Conservation (phyloP, 352 stramenopile genomes). For the Pythium aristosporum region DNA sequence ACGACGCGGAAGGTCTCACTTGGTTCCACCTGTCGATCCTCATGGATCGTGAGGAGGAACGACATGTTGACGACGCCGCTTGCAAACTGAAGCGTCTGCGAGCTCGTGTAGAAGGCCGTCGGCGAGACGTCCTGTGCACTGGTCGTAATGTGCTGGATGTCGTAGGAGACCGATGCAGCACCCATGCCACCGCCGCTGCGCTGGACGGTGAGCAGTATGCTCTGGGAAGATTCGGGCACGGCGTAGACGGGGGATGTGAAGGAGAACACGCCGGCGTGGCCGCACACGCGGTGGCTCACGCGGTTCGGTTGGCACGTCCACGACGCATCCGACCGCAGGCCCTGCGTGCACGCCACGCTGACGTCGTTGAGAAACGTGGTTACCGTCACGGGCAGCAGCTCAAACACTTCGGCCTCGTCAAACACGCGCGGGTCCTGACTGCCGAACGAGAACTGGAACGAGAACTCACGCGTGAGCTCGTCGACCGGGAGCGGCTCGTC, state of each 20-base stretch:
- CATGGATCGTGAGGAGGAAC: conserved; percentile 92
- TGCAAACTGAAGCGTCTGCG: conserved; percentile 75
- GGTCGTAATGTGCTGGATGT: conserved; percentile 82
- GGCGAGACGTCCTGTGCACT: conserved; percentile 72
- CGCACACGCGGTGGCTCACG: conserved; percentile 88
- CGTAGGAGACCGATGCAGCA: conserved; percentile 69
- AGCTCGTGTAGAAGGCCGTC: conserved; percentile 87
- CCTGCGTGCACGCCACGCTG: conserved; percentile 62
- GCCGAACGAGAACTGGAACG: conserved; percentile 88
- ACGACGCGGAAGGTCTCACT: conserved; percentile 71
- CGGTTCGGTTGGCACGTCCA: conserved; percentile 58
- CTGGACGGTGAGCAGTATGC: conserved; percentile 80
- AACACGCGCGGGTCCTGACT: conserved; percentile 88
- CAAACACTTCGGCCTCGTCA: conserved; percentile 91
- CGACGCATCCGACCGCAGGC: conserved; percentile 43
- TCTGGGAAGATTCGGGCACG: conserved; percentile 64
- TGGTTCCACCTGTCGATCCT: conserved; percentile 75
- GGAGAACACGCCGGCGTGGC: conserved; percentile 86
- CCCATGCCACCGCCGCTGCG: conserved; percentile 88
- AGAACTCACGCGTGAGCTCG: conserved; percentile 89
- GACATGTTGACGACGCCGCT: conserved; percentile 80
- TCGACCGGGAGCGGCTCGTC: conserved; percentile 82
- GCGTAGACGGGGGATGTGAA: conserved; percentile 88
- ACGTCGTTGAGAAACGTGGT: conserved; percentile 50
- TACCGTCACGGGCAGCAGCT: conserved; percentile 28